These are phyloP conservation scores for Phenoliferia sp. DNA, from an alignment of 1,284 basidiomycete species.

Conservation along the genomic window DNA sequence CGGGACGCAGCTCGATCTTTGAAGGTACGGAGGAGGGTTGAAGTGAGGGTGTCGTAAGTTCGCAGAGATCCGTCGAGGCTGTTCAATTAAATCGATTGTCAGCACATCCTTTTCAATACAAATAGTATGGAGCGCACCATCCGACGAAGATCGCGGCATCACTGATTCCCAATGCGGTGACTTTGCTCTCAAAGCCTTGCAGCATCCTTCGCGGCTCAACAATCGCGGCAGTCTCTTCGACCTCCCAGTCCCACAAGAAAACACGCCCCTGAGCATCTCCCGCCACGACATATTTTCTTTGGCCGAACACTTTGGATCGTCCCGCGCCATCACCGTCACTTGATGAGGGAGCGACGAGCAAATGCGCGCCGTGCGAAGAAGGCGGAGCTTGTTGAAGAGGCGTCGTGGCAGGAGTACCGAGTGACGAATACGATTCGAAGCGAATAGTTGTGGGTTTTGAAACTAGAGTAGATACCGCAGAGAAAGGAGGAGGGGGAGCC, in stretches of 20 bases:
- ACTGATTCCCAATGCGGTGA: conserved; percentile 31
- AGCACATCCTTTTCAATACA: not conserved
- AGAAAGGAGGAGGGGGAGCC: not conserved
- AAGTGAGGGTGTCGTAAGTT: conserved; percentile 21
- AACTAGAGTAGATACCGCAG: not conserved
- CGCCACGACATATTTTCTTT: conserved; percentile 23
- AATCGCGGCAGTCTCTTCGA: not conserved
- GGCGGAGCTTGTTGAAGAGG: not conserved
- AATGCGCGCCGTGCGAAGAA: not conserved
- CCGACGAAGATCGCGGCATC: conserved; percentile 32
- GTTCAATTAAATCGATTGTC: not conserved
- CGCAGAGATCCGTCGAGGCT: conserved; percentile 34
- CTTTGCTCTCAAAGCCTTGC: conserved; percentile 24
- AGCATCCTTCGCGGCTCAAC: conserved; percentile 15
- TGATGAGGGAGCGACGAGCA: not conserved
- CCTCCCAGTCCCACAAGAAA: conserved; percentile 31
- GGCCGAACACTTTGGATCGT: conserved; percentile 18
- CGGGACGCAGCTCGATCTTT: conserved; percentile 32
- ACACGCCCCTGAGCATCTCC: conserved; percentile 28
- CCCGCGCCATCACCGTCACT: not conserved
- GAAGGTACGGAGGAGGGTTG: conserved; percentile 28
- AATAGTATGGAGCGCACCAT: conserved; percentile 10
- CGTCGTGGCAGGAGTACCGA: conserved; percentile 1
- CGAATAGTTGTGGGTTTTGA: not conserved
- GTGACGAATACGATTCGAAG: not conserved